Conservation (phyloP, 176 grass and related monocot genomes). For the Neostapfia colusana region DNA sequence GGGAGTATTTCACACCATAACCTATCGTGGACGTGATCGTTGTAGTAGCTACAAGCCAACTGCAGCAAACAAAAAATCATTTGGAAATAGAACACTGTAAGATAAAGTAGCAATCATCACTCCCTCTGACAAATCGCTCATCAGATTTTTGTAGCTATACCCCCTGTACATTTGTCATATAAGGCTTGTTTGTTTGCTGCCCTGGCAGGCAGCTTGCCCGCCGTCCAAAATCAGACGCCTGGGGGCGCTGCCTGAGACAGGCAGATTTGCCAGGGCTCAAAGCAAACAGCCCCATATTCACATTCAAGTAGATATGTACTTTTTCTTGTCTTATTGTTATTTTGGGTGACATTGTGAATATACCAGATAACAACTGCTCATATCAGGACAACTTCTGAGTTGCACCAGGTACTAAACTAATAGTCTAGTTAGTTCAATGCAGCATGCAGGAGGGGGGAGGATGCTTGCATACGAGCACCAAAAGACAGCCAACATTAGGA, state of each 20-base stretch:
- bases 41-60: slow-evolving; percentile 84
- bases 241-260: no score
- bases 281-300: background rate
- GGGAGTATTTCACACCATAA: slow-evolving; percentile 70
- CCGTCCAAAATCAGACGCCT: no score
- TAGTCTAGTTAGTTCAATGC: background rate
- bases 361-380: slow-evolving; percentile 2
- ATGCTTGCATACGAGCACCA: background rate
- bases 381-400: background rate
- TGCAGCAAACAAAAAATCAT: slow-evolving; percentile 44
- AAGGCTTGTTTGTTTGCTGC: no score
- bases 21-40: slow-evolving; percentile 65
- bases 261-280: no score
- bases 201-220: no score
- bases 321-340: slow-evolving; percentile 5
- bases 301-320: background rate
- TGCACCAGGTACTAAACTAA: background rate
- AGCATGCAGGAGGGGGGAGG: background rate
- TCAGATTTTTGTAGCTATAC: background rate
- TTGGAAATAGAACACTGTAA: slow-evolving; percentile 30
- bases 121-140: background rate
- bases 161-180: background rate
- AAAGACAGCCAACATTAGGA: slow-evolving; percentile 17
- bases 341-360: slow-evolving; percentile 19
- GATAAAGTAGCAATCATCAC: slow-evolving; percentile 8